Base-by-base conservation (phyloP, 345 rosid genomes). In the Acer yangbiense region DNA sequence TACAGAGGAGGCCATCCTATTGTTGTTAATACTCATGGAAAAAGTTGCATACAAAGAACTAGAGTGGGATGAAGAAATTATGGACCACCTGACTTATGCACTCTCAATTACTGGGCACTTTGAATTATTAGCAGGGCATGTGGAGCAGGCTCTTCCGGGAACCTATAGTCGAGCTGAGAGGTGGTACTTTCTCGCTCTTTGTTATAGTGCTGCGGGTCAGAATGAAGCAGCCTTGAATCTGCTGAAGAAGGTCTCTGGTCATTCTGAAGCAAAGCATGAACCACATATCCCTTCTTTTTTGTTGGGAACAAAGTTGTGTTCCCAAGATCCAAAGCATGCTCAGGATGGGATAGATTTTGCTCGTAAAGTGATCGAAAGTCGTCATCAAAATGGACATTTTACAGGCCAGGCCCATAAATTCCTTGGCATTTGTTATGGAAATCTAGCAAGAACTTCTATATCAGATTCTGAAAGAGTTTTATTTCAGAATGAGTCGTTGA, bases 121-220 rank as follows among this genome's bases (percentile, higher is more conserved):
- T 76, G 93, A 91, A 73, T 79, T 89, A 76, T 76, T 94, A 72
- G 98, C 97, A 7, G 82, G 80, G 76, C 89, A 93, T 82, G 85
- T 89, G 65, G 98, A 94, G 87, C 92, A 86, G 86, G 87, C 77
- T 73, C 86, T 88, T 80, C 99, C 98, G 0, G 93, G 95, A 60
- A 82, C 83, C 75, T 97, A 91, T 67, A 76, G 76, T 54, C 86
- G 97, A 74, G 88, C 88, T 50, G 97, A 91, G 67, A 90, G 99
- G 83, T 97, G 98, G 98, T 89, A 90, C 83, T 76, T 88, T 81
- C 97, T 97, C 68, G 95, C 98, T 55, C 94, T 94, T 67, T 94
- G 98, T 85, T 93, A 92, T 79, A 82, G 84, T 78, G 97, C 97
- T 78, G 92, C 92, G 4, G 92, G 91, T 69, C 88, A 91, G 76